A percentile compares a stretch with the other conserved stretches of the same genome.
Evolutionary conservation across 306 rosid genomes (phyloP).

Genomic region (Quercus wislizeni): DNA sequence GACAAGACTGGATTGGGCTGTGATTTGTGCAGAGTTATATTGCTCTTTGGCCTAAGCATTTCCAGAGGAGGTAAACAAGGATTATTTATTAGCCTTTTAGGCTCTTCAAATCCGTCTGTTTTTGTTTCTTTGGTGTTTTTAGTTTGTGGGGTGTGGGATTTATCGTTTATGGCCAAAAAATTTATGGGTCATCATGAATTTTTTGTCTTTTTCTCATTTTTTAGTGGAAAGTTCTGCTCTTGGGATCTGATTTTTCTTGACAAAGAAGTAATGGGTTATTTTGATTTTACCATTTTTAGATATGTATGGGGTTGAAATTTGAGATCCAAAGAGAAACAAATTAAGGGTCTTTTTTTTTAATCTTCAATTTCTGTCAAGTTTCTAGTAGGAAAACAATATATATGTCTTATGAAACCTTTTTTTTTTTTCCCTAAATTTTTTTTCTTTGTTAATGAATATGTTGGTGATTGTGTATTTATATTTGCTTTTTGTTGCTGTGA

Average conservation of each 20-base stretch:
- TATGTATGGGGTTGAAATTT: not conserved
- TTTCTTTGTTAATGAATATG: not conserved
- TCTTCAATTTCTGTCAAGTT: not conserved
- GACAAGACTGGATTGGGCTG: slow-evolving; percentile 59
- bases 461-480: not conserved
- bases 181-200: not conserved
- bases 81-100: not conserved
- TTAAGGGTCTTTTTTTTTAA: not conserved
- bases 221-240: not conserved
- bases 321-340: not conserved
- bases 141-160: not conserved
- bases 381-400: not conserved
- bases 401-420: not conserved
- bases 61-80: slow-evolving; percentile 44
- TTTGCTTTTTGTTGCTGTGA: not conserved
- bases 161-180: not conserved
- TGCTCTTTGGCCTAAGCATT: slow-evolving; percentile 56
- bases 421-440: not conserved
- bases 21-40: slow-evolving; percentile 50
- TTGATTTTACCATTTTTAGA: not conserved
- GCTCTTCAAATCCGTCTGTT: not conserved
- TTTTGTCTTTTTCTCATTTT: not conserved
- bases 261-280: not conserved
- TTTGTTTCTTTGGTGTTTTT: not conserved
- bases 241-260: slow-evolving; percentile 8